Evolutionary conservation across 345 rosid genomes (phyloP), one percentile per base, ranked within the genome.

Genomic region (Pistacia vera): DNA sequence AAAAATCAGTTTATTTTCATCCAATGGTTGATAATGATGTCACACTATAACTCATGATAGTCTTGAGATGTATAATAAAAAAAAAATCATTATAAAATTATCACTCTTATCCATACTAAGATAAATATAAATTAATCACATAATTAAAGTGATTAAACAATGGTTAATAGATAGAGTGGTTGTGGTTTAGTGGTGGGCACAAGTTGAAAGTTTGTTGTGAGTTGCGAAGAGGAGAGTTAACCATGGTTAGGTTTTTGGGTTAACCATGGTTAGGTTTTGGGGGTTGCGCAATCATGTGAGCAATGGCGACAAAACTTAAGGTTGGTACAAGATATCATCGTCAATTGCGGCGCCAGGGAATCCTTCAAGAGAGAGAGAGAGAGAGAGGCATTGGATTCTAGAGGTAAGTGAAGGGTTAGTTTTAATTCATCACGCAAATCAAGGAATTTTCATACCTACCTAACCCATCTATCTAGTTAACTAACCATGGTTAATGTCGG

Each of bases 331-430:
- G 55, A 70, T 12, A 64, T 76, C 84, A 64, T 76, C 84, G 87
- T 56, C 65, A 76, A 84, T 84, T 81, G 82, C 86, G 84, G 84
- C 82, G 80, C 78, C 73, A 48, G 35, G 48, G 22, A 36, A 60
- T 16, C 25, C 25, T 25, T 25, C 25, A 25, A 3, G 4, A 4
- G 22, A 30, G 33, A 30, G 4, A 4, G 22, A 30, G 33, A 30
- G 33, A 12, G 48, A 20, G 38, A 77, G 67, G 60, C 70, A 11
- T 67, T 30, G 56, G 55, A 72, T 75, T 79, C 73, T 82, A 4
- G 35, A 76, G 25, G 17, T 33, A 16, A 38, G 59, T 52, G 70
- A 74, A 73, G 18, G 13, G 28, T 44, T 61, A 33, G 66, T 49
- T 64, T 36, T 25, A 11, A 17, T 20, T 13, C 66, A 1, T 73